Evolutionary conservation across 306 rosid genomes (phyloP).

Genomic region (Dalbergia oliveri): DNA sequence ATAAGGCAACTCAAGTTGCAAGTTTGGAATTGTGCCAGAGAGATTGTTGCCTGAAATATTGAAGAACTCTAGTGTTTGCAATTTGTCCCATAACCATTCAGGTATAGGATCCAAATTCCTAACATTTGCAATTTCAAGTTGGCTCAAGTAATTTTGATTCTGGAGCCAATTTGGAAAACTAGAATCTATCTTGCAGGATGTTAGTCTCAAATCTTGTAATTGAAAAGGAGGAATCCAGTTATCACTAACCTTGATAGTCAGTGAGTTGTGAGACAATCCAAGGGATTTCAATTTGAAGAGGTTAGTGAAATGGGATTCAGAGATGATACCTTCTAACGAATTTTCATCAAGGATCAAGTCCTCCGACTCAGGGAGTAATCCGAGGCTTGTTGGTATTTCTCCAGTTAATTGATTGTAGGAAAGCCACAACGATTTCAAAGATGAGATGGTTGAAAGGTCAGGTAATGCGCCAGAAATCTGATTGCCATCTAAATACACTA

Average conservation of each 20-base stretch:
- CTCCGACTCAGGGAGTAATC: not conserved
- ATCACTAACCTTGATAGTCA: not conserved
- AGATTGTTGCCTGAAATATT: conserved; percentile 26
- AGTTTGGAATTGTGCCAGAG: not conserved
- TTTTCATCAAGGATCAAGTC: fast-evolving
- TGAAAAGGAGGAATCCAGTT: conserved; percentile 43
- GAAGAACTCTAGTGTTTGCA: fast-evolving
- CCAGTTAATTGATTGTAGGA: not conserved
- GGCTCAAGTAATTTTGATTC: not conserved
- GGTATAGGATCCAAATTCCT: not conserved
- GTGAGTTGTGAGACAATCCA: not conserved
- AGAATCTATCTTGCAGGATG: not conserved
- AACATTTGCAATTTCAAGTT: not conserved
- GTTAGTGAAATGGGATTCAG: conserved; percentile 19
- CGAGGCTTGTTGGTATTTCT: not conserved
- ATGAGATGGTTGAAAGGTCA: conserved; percentile 4
- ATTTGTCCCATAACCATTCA: conserved; percentile 13
- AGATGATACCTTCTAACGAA: not conserved
- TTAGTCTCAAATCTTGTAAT: fast-evolving
- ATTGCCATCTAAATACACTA: not conserved
- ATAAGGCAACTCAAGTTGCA: not conserved
- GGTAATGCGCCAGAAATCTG: conserved; percentile 20
- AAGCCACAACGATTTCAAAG: not conserved
- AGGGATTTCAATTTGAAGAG: not conserved
- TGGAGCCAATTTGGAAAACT: conserved; percentile 13